Base-by-base conservation (phyloP, 139 green algal species). In the Tetratostichococcus sp. region DNA sequence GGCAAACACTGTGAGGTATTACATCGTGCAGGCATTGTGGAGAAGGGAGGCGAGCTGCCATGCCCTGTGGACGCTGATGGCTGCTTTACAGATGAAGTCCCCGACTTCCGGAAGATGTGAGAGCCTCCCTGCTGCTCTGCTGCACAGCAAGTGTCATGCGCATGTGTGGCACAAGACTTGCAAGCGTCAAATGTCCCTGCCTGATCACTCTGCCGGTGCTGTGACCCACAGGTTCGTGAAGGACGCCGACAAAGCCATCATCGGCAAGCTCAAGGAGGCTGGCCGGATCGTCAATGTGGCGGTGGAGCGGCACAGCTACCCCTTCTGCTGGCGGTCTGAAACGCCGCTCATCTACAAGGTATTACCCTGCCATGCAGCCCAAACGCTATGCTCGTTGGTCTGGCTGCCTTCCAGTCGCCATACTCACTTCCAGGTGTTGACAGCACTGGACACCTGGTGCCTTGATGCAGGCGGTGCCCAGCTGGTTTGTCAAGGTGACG, bases 271-370 rank as follows among this genome's bases (percentile, higher is more conserved):
- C 73, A 97, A 97, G 83, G 84, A 71, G 28, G 71, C 62, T 30
- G 94, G 93, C 0, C 81, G 93, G 4, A 83, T 99, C 43, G 87
- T 99, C 39, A 87, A 95, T 43, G 70, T 80, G 34, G 79, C 69
- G 32, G 68, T 75, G 69, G 82, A 89, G 67, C 79, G 89, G 35
- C 94, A 97, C 83, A 93, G 84, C 33, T 99, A 99, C 83, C 96
- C 96, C 76, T 99, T 97, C 86, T 99, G 96, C 91, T 99, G 96
- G 96, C 89, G 96, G 35, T 97, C 91, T 50, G 94, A 99, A 71
- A 99, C 96, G 31, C 93, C 93, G 0, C 87, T 97, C 70, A 94
- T 97, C 76, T 96, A 97, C 87, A 87, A 83, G 75, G 84, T 82
- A 50, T 11, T 50, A 21, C 39, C 6, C 11, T 50, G 39, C 39